Evolutionary conservation across 495 filamentous ascomycete species (phyloP).

Genomic region (Beverwykella pulmonaria): DNA sequence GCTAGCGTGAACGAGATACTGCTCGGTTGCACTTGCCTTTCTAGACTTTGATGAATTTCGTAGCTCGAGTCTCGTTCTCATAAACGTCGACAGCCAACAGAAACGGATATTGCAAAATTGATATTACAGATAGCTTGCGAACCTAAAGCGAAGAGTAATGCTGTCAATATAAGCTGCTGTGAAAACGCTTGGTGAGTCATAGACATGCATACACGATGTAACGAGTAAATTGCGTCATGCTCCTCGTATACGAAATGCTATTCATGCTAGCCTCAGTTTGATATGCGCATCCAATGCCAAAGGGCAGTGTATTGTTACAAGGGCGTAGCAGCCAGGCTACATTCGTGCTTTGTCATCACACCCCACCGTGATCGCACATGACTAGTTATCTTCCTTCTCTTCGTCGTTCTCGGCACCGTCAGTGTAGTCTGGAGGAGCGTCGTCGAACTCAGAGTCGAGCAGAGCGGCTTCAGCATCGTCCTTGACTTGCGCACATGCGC

Average conservation of each 20-base stretch:
- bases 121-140: too few species aligned
- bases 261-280: too few species aligned
- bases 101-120: too few species aligned
- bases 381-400: conserved; percentile 1
- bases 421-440: conserved; percentile 13
- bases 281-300: too few species aligned
- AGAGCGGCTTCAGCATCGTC: conserved; percentile 29
- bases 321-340: not conserved
- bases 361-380: not conserved
- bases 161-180: too few species aligned
- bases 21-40: not conserved
- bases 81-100: too few species aligned
- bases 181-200: too few species aligned
- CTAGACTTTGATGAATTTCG: not conserved
- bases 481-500: not conserved
- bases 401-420: conserved; percentile 2
- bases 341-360: not conserved
- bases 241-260: too few species aligned
- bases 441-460: conserved; percentile 7
- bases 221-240: too few species aligned
- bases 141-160: too few species aligned
- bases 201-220: too few species aligned
- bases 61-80: too few species aligned
- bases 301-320: conserved; percentile 1
- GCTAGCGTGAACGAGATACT: not conserved